A percentile compares a stretch with the other conserved stretches of the same genome.
Conservation (phyloP, 345 rosid species). For the Arabis hirsuta region DNA sequence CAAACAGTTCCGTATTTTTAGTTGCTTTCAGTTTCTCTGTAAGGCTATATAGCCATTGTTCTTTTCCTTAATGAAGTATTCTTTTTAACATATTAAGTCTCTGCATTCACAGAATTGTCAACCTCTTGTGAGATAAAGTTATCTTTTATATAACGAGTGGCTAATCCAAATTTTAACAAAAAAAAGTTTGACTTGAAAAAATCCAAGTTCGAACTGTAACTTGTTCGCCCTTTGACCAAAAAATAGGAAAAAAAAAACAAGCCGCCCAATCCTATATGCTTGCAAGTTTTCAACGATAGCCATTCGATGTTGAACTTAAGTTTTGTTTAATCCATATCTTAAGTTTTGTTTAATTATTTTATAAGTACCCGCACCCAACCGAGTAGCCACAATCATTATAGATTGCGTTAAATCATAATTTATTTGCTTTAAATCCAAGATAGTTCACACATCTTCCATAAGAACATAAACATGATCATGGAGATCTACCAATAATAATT, state of each 20-base stretch:
- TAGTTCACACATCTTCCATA: constrained; percentile 28
- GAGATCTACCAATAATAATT: not conserved
- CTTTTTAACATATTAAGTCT: too few relatives aligned
- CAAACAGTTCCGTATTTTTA: too few relatives aligned
- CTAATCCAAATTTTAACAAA: too few relatives aligned
- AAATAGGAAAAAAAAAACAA: not conserved
- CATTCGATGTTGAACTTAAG: constrained; percentile 8
- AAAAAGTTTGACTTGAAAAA: too few relatives aligned
- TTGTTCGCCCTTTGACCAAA: not conserved
- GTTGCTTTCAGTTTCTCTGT: too few relatives aligned
- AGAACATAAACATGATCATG: constrained; percentile 8
- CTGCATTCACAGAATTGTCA: too few relatives aligned
- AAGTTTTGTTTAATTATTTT: not conserved
- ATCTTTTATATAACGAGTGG: too few relatives aligned
- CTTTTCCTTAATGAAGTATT: too few relatives aligned
- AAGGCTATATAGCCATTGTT: too few relatives aligned
- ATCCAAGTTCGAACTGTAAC: not conserved
- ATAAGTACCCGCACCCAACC: constrained; percentile 26
- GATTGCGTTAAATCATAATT: constrained; percentile 31
- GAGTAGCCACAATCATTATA: constrained; percentile 30
- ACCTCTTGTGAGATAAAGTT: too few relatives aligned
- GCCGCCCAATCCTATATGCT: not conserved
- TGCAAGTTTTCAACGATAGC: not conserved
- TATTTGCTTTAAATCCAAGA: constrained; percentile 36
- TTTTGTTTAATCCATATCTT: not conserved